phyloP scores from a whole-genome alignment of 1,139 yeast species.

The Pichia sp. region DNA sequence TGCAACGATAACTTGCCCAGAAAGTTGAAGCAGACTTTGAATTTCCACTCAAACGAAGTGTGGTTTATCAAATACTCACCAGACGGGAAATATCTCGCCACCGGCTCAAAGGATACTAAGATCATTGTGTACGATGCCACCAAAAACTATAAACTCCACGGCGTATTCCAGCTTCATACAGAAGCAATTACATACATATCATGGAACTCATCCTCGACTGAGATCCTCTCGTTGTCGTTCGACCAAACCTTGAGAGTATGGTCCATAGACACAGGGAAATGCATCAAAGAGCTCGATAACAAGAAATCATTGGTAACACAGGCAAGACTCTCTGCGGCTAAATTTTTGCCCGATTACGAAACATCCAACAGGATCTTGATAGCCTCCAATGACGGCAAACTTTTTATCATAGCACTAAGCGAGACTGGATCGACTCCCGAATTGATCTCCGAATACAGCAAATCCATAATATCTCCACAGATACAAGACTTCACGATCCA shows the following conservation, averaged over 20 bases:
- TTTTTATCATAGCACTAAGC: conserved; percentile 9
- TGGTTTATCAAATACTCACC: conserved; percentile 83
- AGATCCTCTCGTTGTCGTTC: conserved; percentile 61
- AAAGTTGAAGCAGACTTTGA: conserved; percentile 35
- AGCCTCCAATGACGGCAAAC: conserved; percentile 20
- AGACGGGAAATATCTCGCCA: conserved; percentile 67
- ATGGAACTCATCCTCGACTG: conserved; percentile 73
- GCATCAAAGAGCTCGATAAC: conserved; percentile 13
- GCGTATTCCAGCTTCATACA: conserved; percentile 42
- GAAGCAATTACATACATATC: conserved; percentile 64
- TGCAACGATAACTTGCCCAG: conserved; percentile 42
- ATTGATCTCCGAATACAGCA: conserved; percentile 4
- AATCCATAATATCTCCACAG: conserved; percentile 14
- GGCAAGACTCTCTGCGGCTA: conserved; percentile 13
- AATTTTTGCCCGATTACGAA: conserved; percentile 12
- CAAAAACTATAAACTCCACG: conserved; percentile 45
- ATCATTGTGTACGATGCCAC: conserved; percentile 64
- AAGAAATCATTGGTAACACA: conserved; percentile 5
- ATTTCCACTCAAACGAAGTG: conserved; percentile 67
- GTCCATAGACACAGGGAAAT: conserved; percentile 39
- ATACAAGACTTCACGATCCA: conserved; percentile 19
- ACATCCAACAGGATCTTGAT: conserved; percentile 12
- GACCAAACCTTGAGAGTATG: conserved; percentile 67
- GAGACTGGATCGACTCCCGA: neutral
- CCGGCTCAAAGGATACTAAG: conserved; percentile 69